Conservation (phyloP, 345 rosid species). For the Eucalyptus urophylla region DNA sequence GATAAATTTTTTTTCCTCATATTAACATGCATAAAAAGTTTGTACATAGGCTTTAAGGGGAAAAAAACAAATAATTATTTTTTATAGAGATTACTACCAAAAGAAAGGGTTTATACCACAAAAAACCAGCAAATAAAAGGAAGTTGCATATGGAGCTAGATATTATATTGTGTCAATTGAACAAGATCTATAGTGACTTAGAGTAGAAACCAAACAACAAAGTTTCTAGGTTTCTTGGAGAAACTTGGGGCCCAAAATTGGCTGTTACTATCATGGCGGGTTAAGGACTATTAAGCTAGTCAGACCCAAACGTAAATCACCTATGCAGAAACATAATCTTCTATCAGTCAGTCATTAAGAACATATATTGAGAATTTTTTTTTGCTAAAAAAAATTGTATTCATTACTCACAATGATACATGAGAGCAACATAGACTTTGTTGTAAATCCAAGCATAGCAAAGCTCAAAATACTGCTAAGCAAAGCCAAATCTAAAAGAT, state of each 20-base stretch:
- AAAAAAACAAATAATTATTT: too few species aligned
- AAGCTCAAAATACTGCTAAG: too few species aligned
- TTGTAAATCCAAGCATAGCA: neutral
- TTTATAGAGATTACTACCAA: neutral
- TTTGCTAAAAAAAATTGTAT: too few species aligned
- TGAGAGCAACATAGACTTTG: neutral
- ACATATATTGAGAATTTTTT: too few species aligned
- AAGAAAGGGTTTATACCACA: neutral
- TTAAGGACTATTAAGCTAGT: neutral
- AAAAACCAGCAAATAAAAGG: too few species aligned
- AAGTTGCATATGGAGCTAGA: neutral
- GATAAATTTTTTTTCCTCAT: neutral
- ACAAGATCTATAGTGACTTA: too few species aligned
- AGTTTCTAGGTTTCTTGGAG: neutral
- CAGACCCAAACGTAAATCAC: neutral
- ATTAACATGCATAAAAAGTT: neutral
- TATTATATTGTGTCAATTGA: too few species aligned
- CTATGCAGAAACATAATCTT: neutral
- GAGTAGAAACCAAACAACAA: neutral
- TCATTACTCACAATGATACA: neutral
- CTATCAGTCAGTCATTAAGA: neutral
- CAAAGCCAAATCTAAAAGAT: too few species aligned
- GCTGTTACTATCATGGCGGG: neutral
- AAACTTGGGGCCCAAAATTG: neutral
- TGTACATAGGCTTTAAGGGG: neutral